Percentiles rank a stretch among this genome's conserved stretches.
phyloP scores from a whole-genome alignment of 306 rosid species.

The Gynostemma pentaphyllum region DNA sequence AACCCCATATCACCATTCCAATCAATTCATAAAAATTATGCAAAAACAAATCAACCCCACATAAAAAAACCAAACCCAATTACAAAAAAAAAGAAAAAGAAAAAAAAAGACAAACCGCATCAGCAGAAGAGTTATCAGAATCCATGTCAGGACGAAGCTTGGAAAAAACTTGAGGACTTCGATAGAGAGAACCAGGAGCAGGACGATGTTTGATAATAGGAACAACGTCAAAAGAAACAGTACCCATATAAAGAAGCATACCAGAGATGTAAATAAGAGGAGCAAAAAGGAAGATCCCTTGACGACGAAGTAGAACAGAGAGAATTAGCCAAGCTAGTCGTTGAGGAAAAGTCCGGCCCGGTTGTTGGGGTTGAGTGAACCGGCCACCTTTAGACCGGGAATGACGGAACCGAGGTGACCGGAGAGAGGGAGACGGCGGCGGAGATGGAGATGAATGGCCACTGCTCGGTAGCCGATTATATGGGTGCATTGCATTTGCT shows the following conservation, averaged over 20 bases:
- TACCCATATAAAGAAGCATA: conserved; percentile 75
- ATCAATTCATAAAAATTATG: background rate
- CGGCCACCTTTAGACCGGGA: conserved; percentile 48
- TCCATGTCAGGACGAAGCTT: conserved; percentile 64
- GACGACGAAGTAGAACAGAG: conserved; percentile 71
- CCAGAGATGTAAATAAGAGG: conserved; percentile 86
- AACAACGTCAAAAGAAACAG: conserved; percentile 62
- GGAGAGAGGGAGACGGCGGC: conserved; percentile 72
- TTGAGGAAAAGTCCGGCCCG: conserved; percentile 39
- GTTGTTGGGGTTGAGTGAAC: conserved; percentile 28
- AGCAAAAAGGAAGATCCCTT: conserved; percentile 88
- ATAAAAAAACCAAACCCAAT: conserved; percentile 3
- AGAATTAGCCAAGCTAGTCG: conserved; percentile 60
- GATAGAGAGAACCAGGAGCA: conserved; percentile 70
- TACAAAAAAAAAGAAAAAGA: background rate
- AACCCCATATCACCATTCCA: background rate
- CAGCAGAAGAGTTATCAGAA: conserved; percentile 53
- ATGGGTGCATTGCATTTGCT: conserved; percentile 67
- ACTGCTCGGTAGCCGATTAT: conserved; percentile 80
- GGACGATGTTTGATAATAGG: conserved; percentile 60
- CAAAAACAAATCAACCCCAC: conserved; percentile 9
- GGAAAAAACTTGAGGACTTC: conserved; percentile 61
- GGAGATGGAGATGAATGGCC: conserved; percentile 92
- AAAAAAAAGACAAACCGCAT: conserved; percentile 47
- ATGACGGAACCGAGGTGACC: conserved; percentile 76